Evolutionary conservation across 108 stramenopile species (phyloP), one percentile per base, ranked within the genome.

Genomic region (Stephanodiscus triporus): DNA sequence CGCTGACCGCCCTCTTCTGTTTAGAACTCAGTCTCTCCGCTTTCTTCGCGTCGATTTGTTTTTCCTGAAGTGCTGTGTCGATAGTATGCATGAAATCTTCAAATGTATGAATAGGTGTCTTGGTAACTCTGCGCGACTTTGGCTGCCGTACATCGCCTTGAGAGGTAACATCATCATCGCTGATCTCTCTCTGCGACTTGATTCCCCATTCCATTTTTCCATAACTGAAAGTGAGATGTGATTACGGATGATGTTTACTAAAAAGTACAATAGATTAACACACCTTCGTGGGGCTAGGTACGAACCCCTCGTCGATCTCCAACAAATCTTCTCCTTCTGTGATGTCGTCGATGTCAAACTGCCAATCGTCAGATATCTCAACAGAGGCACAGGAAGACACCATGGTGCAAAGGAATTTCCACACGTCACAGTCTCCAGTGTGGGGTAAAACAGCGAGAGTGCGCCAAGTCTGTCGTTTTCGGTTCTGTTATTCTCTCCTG

Each of bases 11-110:
- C n/a, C n/a, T n/a, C n/a, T n/a, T n/a, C n/a, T n/a, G n/a, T n/a
- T n/a, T n/a, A n/a, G n/a, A n/a, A n/a, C n/a, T n/a, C n/a, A 71
- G 42, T 29, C 70, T 11, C 2, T 22, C 10, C 40, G 70, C 70
- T 48, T 71, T 71, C 11, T 60, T 36, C n/a, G 24, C 32, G 22
- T 54, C 32, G 34, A 71, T 71, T 20, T 58, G 70, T 48, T 58
- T 16, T n/a, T 71, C 70, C 17, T 37, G 22, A 17, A 60, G 34
- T 17, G 70, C 70, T 9, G 43, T 20, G 22, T 60, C 40, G 22
- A 71, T 71, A 36, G 9, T 3, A 13, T 54, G 23, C 9, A 27
- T 26, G 26, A 54, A 54, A 10, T 54, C 53, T 11, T 6, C 53
- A n/a, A n/a, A n/a, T n/a, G n/a, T n/a, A n/a, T n/a, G n/a, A n/a